Evolutionary conservation across 2,329 filamentous ascomycete genomes (phyloP).

Genomic region (Fusarium poae): DNA sequence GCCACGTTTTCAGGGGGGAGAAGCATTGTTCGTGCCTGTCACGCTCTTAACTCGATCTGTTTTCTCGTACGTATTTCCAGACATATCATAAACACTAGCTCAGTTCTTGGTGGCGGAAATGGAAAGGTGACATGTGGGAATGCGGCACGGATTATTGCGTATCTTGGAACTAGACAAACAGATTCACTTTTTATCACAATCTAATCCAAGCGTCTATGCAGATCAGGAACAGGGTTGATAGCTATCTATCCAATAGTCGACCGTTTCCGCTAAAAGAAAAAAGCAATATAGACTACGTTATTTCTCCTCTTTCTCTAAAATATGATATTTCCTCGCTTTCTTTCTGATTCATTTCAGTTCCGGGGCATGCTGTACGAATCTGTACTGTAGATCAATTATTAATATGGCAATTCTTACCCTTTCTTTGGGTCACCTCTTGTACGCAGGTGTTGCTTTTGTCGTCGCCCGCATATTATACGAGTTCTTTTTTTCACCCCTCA

Average conservation of each 20-base stretch:
- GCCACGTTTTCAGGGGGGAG: neutral
- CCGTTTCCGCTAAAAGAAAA: neutral
- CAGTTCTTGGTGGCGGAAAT: neutral
- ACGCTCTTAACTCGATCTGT: neutral
- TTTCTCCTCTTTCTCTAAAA: neutral
- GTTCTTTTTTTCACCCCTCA: constrained; percentile 30
- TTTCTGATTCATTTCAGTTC: neutral
- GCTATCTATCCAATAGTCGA: neutral
- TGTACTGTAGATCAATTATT: constrained; percentile 23
- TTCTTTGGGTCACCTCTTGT: constrained; percentile 13
- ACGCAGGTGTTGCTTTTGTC: constrained; percentile 17
- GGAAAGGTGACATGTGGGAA: constrained; percentile 9
- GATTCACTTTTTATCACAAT: neutral
- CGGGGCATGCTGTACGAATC: neutral
- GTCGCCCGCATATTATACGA: constrained; percentile 24
- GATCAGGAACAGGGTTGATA: neutral
- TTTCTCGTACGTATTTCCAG: neutral
- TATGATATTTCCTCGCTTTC: constrained; percentile 10
- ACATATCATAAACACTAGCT: constrained; percentile 16
- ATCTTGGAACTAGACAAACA: neutral
- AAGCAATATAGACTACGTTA: constrained; percentile 24
- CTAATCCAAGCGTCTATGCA: neutral
- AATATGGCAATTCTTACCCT: constrained; percentile 19
- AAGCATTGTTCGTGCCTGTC: neutral
- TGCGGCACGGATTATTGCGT: neutral